These are phyloP conservation scores for Neotropicomus parvogracilis DNA, from an alignment of 1,284 basidiomycete genomes.

Conservation along the genomic window DNA sequence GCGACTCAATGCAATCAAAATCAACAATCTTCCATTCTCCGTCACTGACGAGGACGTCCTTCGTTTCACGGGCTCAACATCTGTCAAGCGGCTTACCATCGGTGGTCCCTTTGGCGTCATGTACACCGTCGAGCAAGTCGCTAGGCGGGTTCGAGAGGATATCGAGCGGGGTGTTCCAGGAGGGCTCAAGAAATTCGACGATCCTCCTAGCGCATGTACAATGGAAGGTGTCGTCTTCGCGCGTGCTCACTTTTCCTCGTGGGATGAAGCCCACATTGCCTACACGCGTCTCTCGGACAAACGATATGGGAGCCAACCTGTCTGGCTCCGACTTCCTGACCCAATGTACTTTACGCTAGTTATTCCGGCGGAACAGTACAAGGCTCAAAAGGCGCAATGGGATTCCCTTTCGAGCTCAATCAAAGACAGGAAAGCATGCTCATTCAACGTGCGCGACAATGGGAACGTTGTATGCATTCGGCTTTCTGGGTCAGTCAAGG, in stretches of 20 bases:
- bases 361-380: constrained; percentile 47
- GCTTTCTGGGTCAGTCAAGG: constrained; percentile 39
- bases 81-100: constrained; percentile 23
- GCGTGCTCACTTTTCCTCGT: constrained; percentile 42
- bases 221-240: constrained; percentile 31
- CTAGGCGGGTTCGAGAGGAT: constrained; percentile 17
- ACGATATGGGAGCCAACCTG: constrained; percentile 30
- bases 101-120: neutral
- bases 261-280: constrained; percentile 44
- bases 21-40: constrained; percentile 24
- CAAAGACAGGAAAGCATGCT: constrained; percentile 32
- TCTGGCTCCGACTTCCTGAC: constrained; percentile 40
- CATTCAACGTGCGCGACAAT: constrained; percentile 21
- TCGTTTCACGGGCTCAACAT: constrained; percentile 16
- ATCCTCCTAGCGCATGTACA: constrained; percentile 15
- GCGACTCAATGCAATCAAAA: constrained; percentile 33
- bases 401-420: constrained; percentile 36
- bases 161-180: constrained; percentile 19
- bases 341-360: constrained; percentile 46
- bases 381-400: constrained; percentile 49
- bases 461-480: constrained; percentile 26
- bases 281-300: constrained; percentile 30
- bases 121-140: constrained; percentile 8
- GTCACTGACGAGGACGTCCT: constrained; percentile 24
- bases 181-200: constrained; percentile 19